Conservation (phyloP, 2,329 filamentous ascomycete species). For the Monosporascus sp. region DNA sequence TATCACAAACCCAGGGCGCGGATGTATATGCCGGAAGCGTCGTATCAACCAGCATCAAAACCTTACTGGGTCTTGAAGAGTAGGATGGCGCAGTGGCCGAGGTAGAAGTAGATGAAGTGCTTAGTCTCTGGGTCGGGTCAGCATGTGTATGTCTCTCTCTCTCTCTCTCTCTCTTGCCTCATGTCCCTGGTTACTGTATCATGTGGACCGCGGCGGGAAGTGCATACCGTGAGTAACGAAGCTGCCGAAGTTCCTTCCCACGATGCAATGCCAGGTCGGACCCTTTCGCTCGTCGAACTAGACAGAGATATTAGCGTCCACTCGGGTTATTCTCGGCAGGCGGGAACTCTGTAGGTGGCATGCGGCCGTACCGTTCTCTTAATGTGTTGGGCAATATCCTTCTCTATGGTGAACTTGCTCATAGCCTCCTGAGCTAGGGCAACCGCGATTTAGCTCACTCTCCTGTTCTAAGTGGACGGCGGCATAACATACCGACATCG, state of each 20-base stretch:
- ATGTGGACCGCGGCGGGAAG: neutral
- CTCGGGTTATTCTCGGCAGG: slow-evolving; percentile 74
- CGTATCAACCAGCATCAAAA: neutral
- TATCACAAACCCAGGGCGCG: neutral
- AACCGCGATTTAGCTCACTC: neutral
- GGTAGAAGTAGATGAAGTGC: slow-evolving; percentile 99
- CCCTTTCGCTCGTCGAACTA: slow-evolving; percentile 97
- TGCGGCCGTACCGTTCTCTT: slow-evolving; percentile 25
- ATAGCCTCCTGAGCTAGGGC: slow-evolving; percentile 55
- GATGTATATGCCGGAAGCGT: neutral
- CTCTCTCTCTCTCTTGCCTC: neutral
- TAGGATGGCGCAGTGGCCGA: slow-evolving; percentile 95
- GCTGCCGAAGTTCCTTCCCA: slow-evolving; percentile 96
- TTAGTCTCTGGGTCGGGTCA: slow-evolving; percentile 70
- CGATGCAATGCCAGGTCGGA: slow-evolving; percentile 98
- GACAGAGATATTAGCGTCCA: slow-evolving; percentile 6
- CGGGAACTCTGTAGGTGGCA: neutral
- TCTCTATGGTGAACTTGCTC: slow-evolving; percentile 58
- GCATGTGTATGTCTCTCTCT: slow-evolving; percentile 1
- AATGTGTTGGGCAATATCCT: slow-evolving; percentile 38
- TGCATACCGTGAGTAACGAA: slow-evolving; percentile 91
- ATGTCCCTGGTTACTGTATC: slow-evolving; percentile 2
- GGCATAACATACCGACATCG: slow-evolving; percentile 73
- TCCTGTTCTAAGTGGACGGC: slow-evolving; percentile 6
- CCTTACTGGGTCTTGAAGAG: slow-evolving; percentile 97